These are phyloP conservation scores for Breviolum minutum DNA, from an alignment of 73 alveolate species.

Conservation along the genomic window DNA sequence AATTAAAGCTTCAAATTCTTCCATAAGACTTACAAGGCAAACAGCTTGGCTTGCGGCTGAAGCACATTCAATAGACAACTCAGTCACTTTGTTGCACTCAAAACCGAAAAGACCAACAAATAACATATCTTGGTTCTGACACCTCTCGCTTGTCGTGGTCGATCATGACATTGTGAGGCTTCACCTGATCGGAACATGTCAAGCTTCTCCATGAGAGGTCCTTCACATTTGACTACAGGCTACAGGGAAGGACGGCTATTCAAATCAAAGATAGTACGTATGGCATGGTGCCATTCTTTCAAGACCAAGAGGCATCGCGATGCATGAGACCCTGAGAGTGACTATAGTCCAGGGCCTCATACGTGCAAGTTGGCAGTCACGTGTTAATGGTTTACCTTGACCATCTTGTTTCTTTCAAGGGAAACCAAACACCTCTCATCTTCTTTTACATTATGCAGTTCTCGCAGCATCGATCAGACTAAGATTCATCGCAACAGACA, in stretches of 20 bases:
- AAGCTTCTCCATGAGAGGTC: not conserved
- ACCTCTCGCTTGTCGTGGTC: slow-evolving; percentile 98
- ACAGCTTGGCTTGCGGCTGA: too few relatives aligned
- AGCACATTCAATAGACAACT: too few relatives aligned
- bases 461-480: not conserved
- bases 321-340: slow-evolving; percentile 99
- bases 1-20: too few relatives aligned
- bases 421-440: too few relatives aligned
- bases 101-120: not conserved
- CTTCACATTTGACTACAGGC: not conserved
- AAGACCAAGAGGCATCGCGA: slow-evolving; percentile 96
- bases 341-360: slow-evolving; percentile 98
- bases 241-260: not conserved
- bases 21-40: too few relatives aligned
- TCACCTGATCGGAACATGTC: slow-evolving; percentile 95
- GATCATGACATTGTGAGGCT: slow-evolving; percentile 99
- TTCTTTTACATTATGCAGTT: too few relatives aligned
- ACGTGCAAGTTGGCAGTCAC: not conserved
- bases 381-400: not conserved
- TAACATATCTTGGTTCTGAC: not conserved
- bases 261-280: too few relatives aligned
- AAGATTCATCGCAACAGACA: not conserved
- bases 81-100: too few relatives aligned
- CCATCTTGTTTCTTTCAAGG: not conserved
- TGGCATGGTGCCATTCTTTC: not conserved